A percentile compares a stretch with the other conserved stretches of the same genome.
phyloP scores from a whole-genome alignment of 345 rosid species.

The Firmiana major region DNA sequence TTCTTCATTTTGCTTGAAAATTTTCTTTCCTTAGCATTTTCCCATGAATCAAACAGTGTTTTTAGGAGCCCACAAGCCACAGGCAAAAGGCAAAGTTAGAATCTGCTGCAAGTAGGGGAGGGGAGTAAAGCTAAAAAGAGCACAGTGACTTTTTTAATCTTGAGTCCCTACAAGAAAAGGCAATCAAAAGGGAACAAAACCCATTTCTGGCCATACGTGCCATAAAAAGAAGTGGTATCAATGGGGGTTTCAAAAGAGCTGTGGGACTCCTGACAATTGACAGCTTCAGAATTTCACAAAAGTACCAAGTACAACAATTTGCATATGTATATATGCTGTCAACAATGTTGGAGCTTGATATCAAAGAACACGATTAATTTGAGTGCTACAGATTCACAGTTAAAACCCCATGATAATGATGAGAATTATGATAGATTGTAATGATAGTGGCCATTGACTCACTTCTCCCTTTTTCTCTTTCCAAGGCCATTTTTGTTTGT shows the following conservation, averaged over 20 bases:
- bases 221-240: background rate
- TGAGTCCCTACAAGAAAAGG: constrained; percentile 3
- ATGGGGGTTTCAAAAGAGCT: background rate
- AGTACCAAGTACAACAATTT: background rate
- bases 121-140: background rate
- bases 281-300: constrained; percentile 2
- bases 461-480: background rate
- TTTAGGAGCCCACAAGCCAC: background rate
- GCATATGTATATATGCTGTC: background rate
- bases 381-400: background rate
- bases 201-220: background rate
- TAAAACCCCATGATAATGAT: background rate
- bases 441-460: constrained; percentile 12
- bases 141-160: background rate
- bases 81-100: background rate
- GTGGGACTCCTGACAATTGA: constrained; percentile 13
- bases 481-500: background rate
- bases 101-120: background rate
- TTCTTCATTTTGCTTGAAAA: background rate
- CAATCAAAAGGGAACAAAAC: constrained; percentile 1
- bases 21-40: background rate
- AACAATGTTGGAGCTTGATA: background rate
- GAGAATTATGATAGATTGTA: constrained; percentile 2
- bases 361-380: background rate
- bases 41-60: constrained; percentile 4